phyloP scores from a whole-genome alignment of 1,139 yeast genomes.

The Protomyces macrosporus region DNA sequence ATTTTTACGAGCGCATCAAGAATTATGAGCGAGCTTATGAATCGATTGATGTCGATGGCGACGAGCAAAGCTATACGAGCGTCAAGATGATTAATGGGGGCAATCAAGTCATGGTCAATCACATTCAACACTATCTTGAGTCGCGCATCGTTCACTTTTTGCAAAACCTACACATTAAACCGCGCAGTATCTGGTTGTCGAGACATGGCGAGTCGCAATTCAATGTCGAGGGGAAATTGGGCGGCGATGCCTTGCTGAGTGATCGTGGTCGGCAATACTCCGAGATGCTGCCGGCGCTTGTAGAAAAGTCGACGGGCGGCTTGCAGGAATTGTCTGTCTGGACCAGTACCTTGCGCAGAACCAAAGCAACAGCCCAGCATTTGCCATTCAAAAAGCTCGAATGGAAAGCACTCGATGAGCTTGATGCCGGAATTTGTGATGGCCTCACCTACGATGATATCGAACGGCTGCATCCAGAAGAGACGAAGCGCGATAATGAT shows the following conservation, averaged over 20 bases:
- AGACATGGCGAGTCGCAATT: conserved; percentile 94
- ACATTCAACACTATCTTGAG: conserved; percentile 81
- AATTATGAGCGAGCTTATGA: conserved; percentile 71
- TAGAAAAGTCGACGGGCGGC: conserved; percentile 60
- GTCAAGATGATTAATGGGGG: conserved; percentile 83
- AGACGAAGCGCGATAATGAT: conserved; percentile 92
- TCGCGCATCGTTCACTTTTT: conserved; percentile 91
- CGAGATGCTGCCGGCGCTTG: conserved; percentile 70
- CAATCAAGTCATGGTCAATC: conserved; percentile 78
- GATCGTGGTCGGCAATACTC: conserved; percentile 86
- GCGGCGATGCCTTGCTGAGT: conserved; percentile 87
- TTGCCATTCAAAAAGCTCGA: conserved; percentile 77
- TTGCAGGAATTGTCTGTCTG: conserved; percentile 81
- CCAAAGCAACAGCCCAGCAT: conserved; percentile 85
- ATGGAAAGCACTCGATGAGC: conserved; percentile 96
- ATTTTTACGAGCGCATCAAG: conserved; percentile 66
- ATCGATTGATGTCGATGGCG: conserved; percentile 49
- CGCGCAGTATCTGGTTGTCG: conserved; percentile 85
- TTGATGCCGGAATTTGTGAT: conserved; percentile 97
- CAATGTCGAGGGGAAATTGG: conserved; percentile 88
- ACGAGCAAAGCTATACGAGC: conserved; percentile 66
- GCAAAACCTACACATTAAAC: conserved; percentile 90
- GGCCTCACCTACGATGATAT: conserved; percentile 89
- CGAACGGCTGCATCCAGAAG: conserved; percentile 79
- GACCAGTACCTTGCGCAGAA: conserved; percentile 89